A percentile compares a stretch with the other conserved stretches of the same genome.
Evolutionary conservation across 257 asterid species (phyloP).

Genomic region (Mentha longifolia): DNA sequence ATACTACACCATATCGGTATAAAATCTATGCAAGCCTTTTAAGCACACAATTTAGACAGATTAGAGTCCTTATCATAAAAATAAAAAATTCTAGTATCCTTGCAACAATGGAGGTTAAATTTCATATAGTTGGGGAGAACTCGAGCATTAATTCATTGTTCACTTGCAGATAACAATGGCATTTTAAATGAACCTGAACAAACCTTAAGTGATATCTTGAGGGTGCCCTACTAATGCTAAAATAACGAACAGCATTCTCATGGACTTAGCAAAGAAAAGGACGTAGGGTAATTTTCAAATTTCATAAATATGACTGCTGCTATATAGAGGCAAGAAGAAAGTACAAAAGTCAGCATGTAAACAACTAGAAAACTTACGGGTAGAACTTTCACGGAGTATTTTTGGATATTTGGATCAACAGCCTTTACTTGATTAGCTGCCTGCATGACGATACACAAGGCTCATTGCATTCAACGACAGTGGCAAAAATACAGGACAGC

Average conservation of each 20-base stretch:
- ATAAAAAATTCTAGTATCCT: not conserved
- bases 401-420: conserved; percentile 76
- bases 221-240: no score
- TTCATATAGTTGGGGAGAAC: not conserved
- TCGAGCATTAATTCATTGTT: not conserved
- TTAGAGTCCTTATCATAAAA: not conserved
- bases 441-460: conserved; percentile 42
- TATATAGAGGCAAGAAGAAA: no score
- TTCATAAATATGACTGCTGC: no score
- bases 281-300: not conserved
- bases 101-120: not conserved
- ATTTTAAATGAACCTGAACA: not conserved
- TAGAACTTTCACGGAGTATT: conserved; percentile 76
- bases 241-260: no score
- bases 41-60: not conserved
- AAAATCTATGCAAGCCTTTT: not conserved
- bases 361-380: conserved; percentile 64
- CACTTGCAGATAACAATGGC: not conserved
- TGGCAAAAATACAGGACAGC: not conserved
- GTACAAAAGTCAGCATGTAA: not conserved
- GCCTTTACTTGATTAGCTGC: conserved; percentile 65
- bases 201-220: not conserved
- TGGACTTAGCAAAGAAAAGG: not conserved
- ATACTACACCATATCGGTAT: not conserved
- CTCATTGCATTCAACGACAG: not conserved